Base-by-base conservation (phyloP, 768 basidiomycete species). In the Mycena rosella region DNA sequence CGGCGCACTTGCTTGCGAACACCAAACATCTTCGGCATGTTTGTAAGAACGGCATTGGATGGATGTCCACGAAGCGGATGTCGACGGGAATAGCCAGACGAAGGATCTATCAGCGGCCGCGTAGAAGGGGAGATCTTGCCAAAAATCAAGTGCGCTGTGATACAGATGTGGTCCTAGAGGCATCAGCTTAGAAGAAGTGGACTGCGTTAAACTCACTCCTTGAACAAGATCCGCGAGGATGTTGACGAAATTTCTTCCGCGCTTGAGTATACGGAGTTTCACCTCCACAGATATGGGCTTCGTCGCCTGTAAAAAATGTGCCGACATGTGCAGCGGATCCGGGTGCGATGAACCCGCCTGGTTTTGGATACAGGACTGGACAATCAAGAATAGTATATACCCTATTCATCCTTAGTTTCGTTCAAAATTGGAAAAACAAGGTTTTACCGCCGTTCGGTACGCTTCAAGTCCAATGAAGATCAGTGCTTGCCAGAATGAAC, bases 271-370 rank as follows among this genome's bases (percentile, higher is more conserved):
- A 6, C 78, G 81, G 0, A 91, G 76, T 44, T 78, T 83, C 4
- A 91, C 81, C 52, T 85, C 82, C 68, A 86, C 86, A 5, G 78
- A 60, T 6, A 76, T 78, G 8, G 78, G 65, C 10, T 74, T 74
- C 0, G 87, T 82, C 3, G 86, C 77, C 20, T 81, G 80, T 32
- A 90, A 79, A 72, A 83, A 92, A 72, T 91, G 86, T 3, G 88
- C 87, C 22, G 86, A 88, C 53, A 89, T 75, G 73, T 91, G 86
- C 48, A 91, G 77, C 9, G 87, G 87, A 70, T 91, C 89, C 20
- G 73, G 76, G 74, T 89, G 88, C 18, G 70, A 38, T 15, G 86
- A 83, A 1, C 72, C 64, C 0, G 81, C 77, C 74, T 91, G 90
- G 59, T 85, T 76, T 60, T 82, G 78, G 20, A 87, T 80, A 65